These are phyloP conservation scores for Lanmaoa rubissima DNA, from an alignment of 768 basidiomycete species.

Conservation along the genomic window DNA sequence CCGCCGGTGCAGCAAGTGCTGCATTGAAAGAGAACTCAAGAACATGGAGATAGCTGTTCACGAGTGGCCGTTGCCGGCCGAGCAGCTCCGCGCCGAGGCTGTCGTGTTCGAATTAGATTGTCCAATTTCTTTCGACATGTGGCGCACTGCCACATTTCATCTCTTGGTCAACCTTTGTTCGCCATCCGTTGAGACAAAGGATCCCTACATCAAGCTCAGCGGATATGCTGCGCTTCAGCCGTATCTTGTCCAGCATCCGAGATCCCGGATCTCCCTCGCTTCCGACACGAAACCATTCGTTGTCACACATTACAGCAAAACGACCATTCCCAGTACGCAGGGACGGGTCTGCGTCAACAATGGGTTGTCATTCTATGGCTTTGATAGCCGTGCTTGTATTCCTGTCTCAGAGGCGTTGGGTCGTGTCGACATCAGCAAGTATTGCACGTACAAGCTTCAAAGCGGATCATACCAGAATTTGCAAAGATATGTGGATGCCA, in stretches of 20 bases:
- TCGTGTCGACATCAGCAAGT: constrained; percentile 9
- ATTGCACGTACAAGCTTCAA: constrained; percentile 36
- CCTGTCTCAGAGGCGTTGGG: constrained; percentile 17
- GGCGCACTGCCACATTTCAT: constrained; percentile 42
- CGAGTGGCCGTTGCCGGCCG: constrained; percentile 47
- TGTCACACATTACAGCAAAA: constrained; percentile 13
- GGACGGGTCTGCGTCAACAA: constrained; percentile 33
- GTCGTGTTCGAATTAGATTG: constrained; percentile 44
- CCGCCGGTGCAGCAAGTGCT: constrained; percentile 31
- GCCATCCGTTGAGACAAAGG: neutral
- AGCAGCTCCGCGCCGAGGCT: constrained; percentile 18
- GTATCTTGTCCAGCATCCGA: constrained; percentile 15
- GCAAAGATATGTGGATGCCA: constrained; percentile 37
- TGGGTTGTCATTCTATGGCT: constrained; percentile 32
- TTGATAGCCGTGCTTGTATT: constrained; percentile 20
- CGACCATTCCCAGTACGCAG: constrained; percentile 13
- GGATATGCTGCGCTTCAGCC: constrained; percentile 10
- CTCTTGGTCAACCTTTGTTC: constrained; percentile 39
- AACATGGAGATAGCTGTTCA: constrained; percentile 34
- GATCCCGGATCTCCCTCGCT: constrained; percentile 22
- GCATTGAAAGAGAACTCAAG: constrained; percentile 14
- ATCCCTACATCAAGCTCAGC: constrained; percentile 17
- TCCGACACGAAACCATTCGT: constrained; percentile 25
- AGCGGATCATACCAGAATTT: constrained; percentile 34
- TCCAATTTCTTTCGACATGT: constrained; percentile 41